A percentile compares a stretch with the other conserved stretches of the same genome.
These are phyloP conservation scores for Rosa chinensis DNA, from an alignment of 306 rosid genomes.

Conservation along the genomic window DNA sequence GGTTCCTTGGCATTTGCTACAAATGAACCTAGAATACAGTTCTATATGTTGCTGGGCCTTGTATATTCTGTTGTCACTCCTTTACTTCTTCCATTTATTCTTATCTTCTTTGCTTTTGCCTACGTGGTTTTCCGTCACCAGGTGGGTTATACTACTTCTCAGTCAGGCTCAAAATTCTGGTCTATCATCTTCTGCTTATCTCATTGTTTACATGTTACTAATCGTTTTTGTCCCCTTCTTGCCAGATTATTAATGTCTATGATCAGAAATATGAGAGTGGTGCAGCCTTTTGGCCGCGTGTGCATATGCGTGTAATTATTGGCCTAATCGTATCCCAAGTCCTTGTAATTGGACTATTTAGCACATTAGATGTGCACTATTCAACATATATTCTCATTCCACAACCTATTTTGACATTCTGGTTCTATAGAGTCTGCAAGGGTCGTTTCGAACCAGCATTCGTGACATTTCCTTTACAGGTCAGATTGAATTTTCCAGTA, in stretches of 20 bases:
- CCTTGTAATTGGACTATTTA: conserved; percentile 75
- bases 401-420: conserved; percentile 72
- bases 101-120: conserved; percentile 79
- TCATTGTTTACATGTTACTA: conserved; percentile 21
- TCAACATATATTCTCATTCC: conserved; percentile 54
- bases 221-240: conserved; percentile 9
- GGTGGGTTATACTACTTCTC: conserved; percentile 36
- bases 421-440: conserved; percentile 76
- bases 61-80: conserved; percentile 89
- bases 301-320: conserved; percentile 65
- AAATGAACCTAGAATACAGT: conserved; percentile 83
- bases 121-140: conserved; percentile 85
- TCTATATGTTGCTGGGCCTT: conserved; percentile 82
- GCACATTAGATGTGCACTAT: conserved; percentile 56
- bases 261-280: conserved; percentile 86
- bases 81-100: conserved; percentile 77
- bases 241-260: conserved; percentile 83
- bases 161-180: not conserved
- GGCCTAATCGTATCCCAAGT: conserved; percentile 73
- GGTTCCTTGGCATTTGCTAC: conserved; percentile 67
- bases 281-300: conserved; percentile 88
- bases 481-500: conserved; percentile 24
- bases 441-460: conserved; percentile 93
- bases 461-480: conserved; percentile 69
- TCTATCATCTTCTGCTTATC: not conserved